These are phyloP conservation scores for Microbotryum lychnidis-dioicae DNA, from an alignment of 1,284 basidiomycete genomes.

Conservation along the genomic window DNA sequence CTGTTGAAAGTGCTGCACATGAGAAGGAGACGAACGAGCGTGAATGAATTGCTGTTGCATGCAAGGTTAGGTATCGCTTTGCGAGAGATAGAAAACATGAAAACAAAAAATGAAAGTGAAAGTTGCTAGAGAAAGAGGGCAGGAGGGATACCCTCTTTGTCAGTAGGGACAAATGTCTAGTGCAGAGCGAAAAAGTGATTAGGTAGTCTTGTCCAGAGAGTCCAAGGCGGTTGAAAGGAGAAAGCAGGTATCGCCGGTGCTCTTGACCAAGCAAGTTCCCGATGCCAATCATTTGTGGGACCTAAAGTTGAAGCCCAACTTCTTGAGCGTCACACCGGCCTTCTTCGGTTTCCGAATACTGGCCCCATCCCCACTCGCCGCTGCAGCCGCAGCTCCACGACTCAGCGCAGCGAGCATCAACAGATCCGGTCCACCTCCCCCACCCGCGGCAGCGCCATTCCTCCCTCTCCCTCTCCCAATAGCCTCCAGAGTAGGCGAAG, in stretches of 20 bases:
- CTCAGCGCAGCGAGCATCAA: not conserved
- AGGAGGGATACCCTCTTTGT: not conserved
- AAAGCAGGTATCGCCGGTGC: not conserved
- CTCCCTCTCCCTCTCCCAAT: not conserved
- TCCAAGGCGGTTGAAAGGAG: not conserved
- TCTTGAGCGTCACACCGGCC: slow-evolving; percentile 60
- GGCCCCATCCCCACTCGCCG: not conserved
- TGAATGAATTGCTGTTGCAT: not conserved
- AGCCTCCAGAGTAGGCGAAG: slow-evolving; percentile 15
- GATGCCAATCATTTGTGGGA: not conserved
- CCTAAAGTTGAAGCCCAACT: slow-evolving; percentile 50
- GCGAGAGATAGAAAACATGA: not conserved
- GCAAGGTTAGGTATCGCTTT: no score
- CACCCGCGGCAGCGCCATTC: not conserved
- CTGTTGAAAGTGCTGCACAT: not conserved
- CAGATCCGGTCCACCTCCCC: not conserved
- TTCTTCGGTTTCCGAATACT: slow-evolving; percentile 34
- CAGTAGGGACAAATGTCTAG: not conserved
- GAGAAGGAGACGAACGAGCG: not conserved
- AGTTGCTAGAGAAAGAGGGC: not conserved
- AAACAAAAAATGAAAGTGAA: not conserved
- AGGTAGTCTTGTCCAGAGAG: not conserved
- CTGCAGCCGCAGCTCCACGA: not conserved
- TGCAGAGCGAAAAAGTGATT: not conserved
- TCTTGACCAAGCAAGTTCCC: not conserved